Evolutionary conservation across 164 flowering plant species (phyloP), one percentile per base, ranked within the genome.

Genomic region (Tinospora cordifolia): DNA sequence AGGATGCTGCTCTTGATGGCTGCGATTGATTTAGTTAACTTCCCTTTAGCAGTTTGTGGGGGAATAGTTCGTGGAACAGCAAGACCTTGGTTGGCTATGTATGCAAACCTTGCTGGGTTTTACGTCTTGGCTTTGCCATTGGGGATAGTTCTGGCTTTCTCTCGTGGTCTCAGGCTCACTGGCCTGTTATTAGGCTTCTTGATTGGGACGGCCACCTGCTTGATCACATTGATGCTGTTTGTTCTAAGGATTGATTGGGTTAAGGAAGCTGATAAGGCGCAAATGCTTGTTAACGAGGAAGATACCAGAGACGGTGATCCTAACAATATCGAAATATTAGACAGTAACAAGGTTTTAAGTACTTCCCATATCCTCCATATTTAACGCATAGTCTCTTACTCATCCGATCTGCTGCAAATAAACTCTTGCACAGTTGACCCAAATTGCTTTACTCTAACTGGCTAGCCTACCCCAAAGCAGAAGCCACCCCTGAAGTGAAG

Each of bases 41-140:
- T 94, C 68, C 99, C 97, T 0, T 44, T 90, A 39, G 79, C 82
- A 0, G 90, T 89, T 39, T 84, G 85, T 57, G 96, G 96, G 14
- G 99, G 97, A 24, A 85, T 94, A 4, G 84, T 90, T 25, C 78
- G 97, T 2, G 99, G 91, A 59, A 92, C 96, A 7, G 99, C 93
- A 0, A 77, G 82, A 76, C 97, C 96, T 7, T 81, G 83, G 86
- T 30, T 90, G 60, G 89, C 80, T 0, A 82, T 81, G 87, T 87
- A 84, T 68, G 93, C 96, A 0, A 88, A 82, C 74, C 73, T 92
- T 6, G 87, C 83, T 2, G 96, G 97, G 47, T 90, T 90, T 64
- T 95, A 95, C 78, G 66, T 87, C 54, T 39, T 92, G 75, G 93
- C 96, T 6, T 76, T 92, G 84, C 98, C 98, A 1, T 36, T 89